Percentiles rank a stretch among this genome's conserved stretches.
These are phyloP conservation scores for Arthromyces matolae DNA, from an alignment of 768 basidiomycete species.

Conservation along the genomic window DNA sequence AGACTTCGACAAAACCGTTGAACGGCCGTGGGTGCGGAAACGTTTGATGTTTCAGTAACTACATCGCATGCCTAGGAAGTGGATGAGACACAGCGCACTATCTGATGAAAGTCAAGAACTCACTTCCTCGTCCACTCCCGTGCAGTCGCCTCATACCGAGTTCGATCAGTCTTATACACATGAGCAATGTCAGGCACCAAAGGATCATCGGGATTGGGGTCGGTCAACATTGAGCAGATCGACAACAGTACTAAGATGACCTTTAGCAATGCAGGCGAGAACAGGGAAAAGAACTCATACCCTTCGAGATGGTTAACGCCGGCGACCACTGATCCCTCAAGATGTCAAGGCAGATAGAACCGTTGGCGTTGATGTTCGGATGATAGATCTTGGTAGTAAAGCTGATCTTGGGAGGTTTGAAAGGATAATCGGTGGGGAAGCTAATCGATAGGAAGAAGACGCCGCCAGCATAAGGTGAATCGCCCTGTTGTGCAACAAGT, in stretches of 20 bases:
- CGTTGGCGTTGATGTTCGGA: slow-evolving; percentile 99
- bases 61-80: slow-evolving; percentile 49
- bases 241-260: slow-evolving; percentile 75
- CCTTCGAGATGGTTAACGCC: slow-evolving; percentile 98
- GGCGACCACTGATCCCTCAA: slow-evolving; percentile 99
- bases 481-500: slow-evolving; percentile 53
- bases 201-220: slow-evolving; percentile 99
- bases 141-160: slow-evolving; percentile 95
- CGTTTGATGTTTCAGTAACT: slow-evolving; percentile 23
- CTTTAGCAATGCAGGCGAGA: slow-evolving; percentile 1
- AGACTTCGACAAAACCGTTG: slow-evolving; percentile 15
- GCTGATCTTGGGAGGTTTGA: slow-evolving; percentile 99
- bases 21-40: slow-evolving; percentile 2
- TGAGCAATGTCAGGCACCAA: slow-evolving; percentile 98
- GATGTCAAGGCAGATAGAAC: slow-evolving; percentile 98
- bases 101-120: slow-evolving; percentile 25
- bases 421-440: slow-evolving; percentile 97
- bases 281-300: slow-evolving; percentile 34
- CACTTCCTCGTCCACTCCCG: slow-evolving; percentile 99
- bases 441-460: slow-evolving; percentile 97
- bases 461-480: slow-evolving; percentile 97
- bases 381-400: slow-evolving; percentile 99
- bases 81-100: neutral
- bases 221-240: slow-evolving; percentile 99
- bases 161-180: slow-evolving; percentile 98